Percentiles rank a stretch among this genome's conserved stretches.
These are phyloP conservation scores for Fusarium virguliforme DNA, from an alignment of 2,329 filamentous ascomycete genomes.

Conservation along the genomic window DNA sequence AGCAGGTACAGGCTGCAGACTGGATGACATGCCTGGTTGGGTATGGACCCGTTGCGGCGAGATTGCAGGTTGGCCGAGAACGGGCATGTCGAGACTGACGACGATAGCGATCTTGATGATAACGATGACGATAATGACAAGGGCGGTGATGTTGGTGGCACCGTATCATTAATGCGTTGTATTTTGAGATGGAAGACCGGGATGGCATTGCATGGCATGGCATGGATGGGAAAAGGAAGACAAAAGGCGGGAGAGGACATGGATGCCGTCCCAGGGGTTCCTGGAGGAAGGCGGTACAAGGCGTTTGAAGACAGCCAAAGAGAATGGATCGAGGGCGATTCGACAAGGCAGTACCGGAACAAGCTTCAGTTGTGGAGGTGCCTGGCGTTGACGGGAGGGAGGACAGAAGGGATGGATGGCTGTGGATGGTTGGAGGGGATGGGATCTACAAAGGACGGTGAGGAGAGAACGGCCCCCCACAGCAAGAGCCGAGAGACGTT, in stretches of 20 bases:
- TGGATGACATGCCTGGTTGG: background rate
- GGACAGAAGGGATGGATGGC: background rate
- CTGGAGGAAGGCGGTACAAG: slow-evolving; percentile 4
- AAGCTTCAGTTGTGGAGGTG: slow-evolving; percentile 10
- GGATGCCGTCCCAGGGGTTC: background rate
- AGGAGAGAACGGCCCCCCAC: slow-evolving; percentile 33
- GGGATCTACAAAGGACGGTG: slow-evolving; percentile 12
- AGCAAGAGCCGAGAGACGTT: slow-evolving; percentile 40
- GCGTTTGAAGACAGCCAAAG: slow-evolving; percentile 30
- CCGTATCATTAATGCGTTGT: slow-evolving; percentile 19
- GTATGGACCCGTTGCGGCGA: slow-evolving; percentile 3
- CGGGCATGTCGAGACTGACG: slow-evolving; percentile 15
- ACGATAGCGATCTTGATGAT: slow-evolving; percentile 26
- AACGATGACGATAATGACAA: slow-evolving; percentile 38
- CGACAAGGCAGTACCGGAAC: slow-evolving; percentile 20
- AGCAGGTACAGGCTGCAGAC: slow-evolving; percentile 6
- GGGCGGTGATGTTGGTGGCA: slow-evolving; percentile 24
- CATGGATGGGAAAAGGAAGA: slow-evolving; percentile 8
- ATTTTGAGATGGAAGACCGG: slow-evolving; percentile 1
- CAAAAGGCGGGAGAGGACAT: slow-evolving; percentile 3
- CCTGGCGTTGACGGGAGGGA: slow-evolving; percentile 5
- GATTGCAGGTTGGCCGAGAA: slow-evolving; percentile 25
- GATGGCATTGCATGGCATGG: background rate
- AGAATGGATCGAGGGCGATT: slow-evolving; percentile 25
- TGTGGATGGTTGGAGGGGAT: slow-evolving; percentile 5